Conservation (phyloP, 1,284 basidiomycete genomes). For the Inonotus hispidus region DNA sequence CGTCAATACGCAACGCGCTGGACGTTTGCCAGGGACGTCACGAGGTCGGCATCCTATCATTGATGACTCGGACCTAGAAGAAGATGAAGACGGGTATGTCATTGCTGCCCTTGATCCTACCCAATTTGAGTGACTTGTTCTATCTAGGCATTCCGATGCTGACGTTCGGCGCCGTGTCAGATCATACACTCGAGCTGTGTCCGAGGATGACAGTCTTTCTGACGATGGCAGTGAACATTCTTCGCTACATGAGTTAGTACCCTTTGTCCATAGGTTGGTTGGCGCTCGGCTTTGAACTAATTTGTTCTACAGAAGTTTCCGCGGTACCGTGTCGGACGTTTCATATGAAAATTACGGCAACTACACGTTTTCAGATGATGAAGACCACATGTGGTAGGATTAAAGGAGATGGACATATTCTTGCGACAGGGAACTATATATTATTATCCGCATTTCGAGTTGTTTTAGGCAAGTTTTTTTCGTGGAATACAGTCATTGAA, state of each 20-base stretch:
- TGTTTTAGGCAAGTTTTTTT: not conserved
- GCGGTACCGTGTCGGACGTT: not conserved
- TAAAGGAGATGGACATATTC: not conserved
- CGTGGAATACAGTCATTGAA: not conserved
- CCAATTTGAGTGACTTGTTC: not conserved
- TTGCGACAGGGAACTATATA: not conserved
- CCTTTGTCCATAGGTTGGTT: no score
- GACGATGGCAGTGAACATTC: conserved; percentile 3
- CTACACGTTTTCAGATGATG: conserved; percentile 6
- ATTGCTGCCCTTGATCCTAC: not conserved
- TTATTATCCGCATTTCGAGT: not conserved
- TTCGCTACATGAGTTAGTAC: conserved; percentile 2
- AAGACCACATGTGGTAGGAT: conserved; percentile 1
- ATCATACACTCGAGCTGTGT: not conserved
- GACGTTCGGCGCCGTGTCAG: not conserved
- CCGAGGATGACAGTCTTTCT: not conserved
- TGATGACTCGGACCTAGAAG: conserved; percentile 1
- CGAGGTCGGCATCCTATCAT: not conserved
- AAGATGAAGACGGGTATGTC: not conserved
- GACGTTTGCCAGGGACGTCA: not conserved
- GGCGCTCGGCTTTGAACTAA: not conserved
- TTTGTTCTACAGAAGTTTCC: not conserved
- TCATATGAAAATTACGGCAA: conserved; percentile 5
- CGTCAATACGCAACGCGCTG: not conserved
- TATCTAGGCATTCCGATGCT: not conserved